phyloP scores from a whole-genome alignment of 2,329 filamentous ascomycete genomes.

The Cyclaneusma minus region DNA sequence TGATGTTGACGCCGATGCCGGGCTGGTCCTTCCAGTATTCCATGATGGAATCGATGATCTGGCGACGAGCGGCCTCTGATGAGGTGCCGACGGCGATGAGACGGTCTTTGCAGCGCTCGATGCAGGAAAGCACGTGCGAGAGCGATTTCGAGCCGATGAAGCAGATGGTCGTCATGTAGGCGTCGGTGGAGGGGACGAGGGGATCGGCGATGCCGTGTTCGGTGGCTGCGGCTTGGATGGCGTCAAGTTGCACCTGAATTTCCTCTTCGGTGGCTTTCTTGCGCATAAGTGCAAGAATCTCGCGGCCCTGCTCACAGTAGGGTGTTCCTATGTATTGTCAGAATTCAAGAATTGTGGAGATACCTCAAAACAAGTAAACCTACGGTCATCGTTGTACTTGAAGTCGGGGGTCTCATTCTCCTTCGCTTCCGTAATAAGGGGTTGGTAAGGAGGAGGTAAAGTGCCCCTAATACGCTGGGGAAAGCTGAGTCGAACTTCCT shows the following conservation, averaged over 20 bases:
- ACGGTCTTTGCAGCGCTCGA: constrained; percentile 85
- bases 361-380: constrained; percentile 18
- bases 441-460: constrained; percentile 68
- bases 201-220: constrained; percentile 56
- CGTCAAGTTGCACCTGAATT: constrained; percentile 65
- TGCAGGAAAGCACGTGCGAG: constrained; percentile 87
- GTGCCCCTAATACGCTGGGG: constrained; percentile 92
- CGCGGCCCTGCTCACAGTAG: constrained; percentile 71
- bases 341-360: constrained; percentile 4
- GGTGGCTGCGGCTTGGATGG: constrained; percentile 65
- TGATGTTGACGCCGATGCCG: constrained; percentile 78
- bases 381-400: constrained; percentile 68
- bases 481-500: constrained; percentile 93
- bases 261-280: constrained; percentile 78
- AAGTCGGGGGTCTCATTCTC: constrained; percentile 94
- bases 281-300: constrained; percentile 63
- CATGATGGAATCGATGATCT: constrained; percentile 85
- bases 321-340: constrained; percentile 40
- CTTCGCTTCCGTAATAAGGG: constrained; percentile 69
- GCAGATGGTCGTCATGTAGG: constrained; percentile 86
- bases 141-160: constrained; percentile 90
- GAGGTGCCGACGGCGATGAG: constrained; percentile 64
- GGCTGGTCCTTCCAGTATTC: constrained; percentile 88
- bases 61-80: constrained; percentile 61
- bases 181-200: constrained; percentile 75